phyloP scores from a whole-genome alignment of 139 green algal genomes.

The Ostreobium quekettii region DNA sequence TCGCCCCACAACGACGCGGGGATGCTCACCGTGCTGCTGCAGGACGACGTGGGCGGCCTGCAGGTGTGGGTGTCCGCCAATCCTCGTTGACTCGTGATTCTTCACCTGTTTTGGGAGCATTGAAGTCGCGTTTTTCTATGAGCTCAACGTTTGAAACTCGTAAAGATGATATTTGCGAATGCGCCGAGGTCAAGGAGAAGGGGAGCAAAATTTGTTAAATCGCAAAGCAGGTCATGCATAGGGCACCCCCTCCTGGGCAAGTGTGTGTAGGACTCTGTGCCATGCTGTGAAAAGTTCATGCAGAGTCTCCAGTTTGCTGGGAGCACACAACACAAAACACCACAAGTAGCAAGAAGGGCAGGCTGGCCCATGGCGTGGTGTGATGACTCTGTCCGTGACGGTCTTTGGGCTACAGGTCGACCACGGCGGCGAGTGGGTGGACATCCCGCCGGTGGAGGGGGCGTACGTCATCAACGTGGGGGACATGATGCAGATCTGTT shows the following conservation, averaged over 20 bases:
- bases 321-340: too few relatives aligned
- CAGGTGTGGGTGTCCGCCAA: slow-evolving; percentile 26
- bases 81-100: background rate
- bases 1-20: slow-evolving; percentile 49
- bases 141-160: slow-evolving; percentile 26
- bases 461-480: slow-evolving; percentile 39
- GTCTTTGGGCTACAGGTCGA: background rate
- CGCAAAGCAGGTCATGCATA: too few relatives aligned
- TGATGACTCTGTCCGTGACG: background rate
- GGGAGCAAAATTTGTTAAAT: slow-evolving; percentile 7
- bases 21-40: slow-evolving; percentile 46
- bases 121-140: slow-evolving; percentile 19
- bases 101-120: background rate
- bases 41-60: slow-evolving; percentile 39
- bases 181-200: slow-evolving; percentile 37
- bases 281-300: too few relatives aligned
- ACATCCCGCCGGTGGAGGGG: slow-evolving; percentile 5
- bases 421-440: slow-evolving; percentile 8
- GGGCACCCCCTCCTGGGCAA: too few relatives aligned
- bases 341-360: too few relatives aligned
- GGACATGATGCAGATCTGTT: slow-evolving; percentile 34
- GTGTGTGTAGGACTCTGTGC: too few relatives aligned
- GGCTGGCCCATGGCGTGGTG: too few relatives aligned
- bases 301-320: too few relatives aligned
- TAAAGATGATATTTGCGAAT: slow-evolving; percentile 29